Conservation (phyloP, 805 yeast species). For the Hanseniaspora lachancei region DNA sequence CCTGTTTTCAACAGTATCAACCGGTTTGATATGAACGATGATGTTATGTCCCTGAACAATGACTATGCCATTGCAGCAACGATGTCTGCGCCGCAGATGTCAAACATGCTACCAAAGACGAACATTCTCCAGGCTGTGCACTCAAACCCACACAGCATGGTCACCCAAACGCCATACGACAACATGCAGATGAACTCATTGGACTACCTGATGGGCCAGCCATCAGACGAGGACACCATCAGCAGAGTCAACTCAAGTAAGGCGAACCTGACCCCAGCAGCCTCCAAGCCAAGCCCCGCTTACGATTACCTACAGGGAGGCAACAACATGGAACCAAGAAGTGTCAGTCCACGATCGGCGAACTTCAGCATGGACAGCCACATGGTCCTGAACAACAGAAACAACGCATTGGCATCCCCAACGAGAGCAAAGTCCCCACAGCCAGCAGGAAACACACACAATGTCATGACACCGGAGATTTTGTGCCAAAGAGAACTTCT, state of each 20-base stretch:
- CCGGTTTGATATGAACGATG: slow-evolving; percentile 18
- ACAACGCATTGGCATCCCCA: neutral
- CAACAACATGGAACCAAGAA: neutral
- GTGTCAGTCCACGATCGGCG: neutral
- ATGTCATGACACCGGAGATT: slow-evolving; percentile 36
- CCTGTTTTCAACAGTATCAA: slow-evolving; percentile 18
- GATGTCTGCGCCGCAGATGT: slow-evolving; percentile 13
- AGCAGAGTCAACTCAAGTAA: neutral
- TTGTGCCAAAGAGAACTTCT: slow-evolving; percentile 44
- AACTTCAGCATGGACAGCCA: neutral
- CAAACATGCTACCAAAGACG: neutral
- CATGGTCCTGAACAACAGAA: neutral
- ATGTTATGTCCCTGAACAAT: slow-evolving; percentile 14
- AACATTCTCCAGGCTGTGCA: neutral
- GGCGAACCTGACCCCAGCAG: neutral
- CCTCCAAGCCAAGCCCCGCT: neutral
- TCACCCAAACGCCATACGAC: neutral
- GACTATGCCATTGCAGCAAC: slow-evolving; percentile 13
- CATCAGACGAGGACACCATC: slow-evolving; percentile 6
- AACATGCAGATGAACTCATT: slow-evolving; percentile 13
- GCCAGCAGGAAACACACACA: slow-evolving; percentile 3
- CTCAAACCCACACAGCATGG: neutral
- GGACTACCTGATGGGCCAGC: slow-evolving; percentile 12
- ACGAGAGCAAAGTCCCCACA: neutral
- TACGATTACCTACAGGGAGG: slow-evolving; percentile 4